These are phyloP conservation scores for Liquidambar formosana DNA, from an alignment of 164 flowering plant genomes.

Conservation along the genomic window DNA sequence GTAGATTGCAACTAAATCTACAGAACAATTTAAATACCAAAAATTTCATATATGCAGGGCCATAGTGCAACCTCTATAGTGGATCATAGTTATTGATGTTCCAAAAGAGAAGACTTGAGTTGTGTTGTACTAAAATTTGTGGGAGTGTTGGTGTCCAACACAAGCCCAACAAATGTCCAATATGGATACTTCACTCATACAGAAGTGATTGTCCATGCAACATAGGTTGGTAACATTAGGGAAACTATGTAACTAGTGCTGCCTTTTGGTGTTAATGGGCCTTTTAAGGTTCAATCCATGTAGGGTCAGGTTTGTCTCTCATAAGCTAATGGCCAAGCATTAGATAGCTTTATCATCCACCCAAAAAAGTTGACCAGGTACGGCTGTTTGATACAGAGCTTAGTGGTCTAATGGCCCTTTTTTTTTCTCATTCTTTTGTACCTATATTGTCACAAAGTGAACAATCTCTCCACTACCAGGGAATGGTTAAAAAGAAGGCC, in stretches of 20 bases:
- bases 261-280: constrained; percentile 3
- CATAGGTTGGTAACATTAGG: constrained; percentile 5
- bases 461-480: constrained; percentile 10
- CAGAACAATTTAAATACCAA: no score
- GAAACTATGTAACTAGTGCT: constrained; percentile 4
- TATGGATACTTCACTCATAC: background rate
- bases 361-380: constrained; percentile 26
- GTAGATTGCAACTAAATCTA: background rate
- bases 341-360: constrained; percentile 34
- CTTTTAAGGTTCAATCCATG: constrained; percentile 15
- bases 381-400: constrained; percentile 12
- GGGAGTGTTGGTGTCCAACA: constrained; percentile 8
- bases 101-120: background rate
- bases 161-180: background rate
- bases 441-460: constrained; percentile 7
- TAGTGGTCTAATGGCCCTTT: constrained; percentile 28
- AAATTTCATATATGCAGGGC: background rate
- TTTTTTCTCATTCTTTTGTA: constrained; percentile 1
- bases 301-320: constrained; percentile 17
- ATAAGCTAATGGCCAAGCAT: constrained; percentile 9
- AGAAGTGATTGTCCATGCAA: constrained; percentile 15
- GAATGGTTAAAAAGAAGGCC: background rate
- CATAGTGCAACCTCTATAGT: no score
- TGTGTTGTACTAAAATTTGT: background rate
- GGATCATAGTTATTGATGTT: background rate